A percentile compares a stretch with the other conserved stretches of the same genome.
Conservation (phyloP, 257 asterid genomes). For the Lycium ferocissimum region DNA sequence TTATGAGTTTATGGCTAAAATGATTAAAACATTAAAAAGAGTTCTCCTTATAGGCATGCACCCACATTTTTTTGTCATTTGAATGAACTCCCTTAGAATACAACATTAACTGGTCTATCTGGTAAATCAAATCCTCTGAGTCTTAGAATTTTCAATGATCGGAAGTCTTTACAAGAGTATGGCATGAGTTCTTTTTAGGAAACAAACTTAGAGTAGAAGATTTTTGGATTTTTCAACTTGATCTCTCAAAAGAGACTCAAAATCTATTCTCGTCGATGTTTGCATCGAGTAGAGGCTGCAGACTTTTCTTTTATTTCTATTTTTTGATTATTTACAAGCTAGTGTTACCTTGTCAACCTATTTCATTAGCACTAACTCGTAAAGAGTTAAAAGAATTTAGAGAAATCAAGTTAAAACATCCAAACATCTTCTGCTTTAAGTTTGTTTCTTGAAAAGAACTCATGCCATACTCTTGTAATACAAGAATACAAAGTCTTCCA, state of each 20-base stretch:
- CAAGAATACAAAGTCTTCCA: too few relatives aligned
- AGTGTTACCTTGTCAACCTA: too few relatives aligned
- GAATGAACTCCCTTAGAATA: neutral
- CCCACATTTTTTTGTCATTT: neutral
- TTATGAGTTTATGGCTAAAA: neutral
- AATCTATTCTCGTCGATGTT: neutral
- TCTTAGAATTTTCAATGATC: neutral
- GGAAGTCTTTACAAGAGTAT: neutral
- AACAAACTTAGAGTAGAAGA: conserved; percentile 33
- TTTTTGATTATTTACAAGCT: too few relatives aligned
- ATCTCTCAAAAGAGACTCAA: neutral
- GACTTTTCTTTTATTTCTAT: too few relatives aligned
- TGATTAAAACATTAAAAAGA: neutral
- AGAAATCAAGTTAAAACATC: too few relatives aligned
- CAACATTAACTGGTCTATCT: conserved; percentile 34
- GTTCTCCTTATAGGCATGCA: neutral
- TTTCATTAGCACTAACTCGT: too few relatives aligned
- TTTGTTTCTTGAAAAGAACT: too few relatives aligned
- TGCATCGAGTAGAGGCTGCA: neutral
- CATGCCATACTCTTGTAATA: too few relatives aligned
- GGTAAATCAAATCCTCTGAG: conserved; percentile 13
- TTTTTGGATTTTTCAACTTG: conserved; percentile 29
- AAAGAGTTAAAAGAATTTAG: too few relatives aligned
- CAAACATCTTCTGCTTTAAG: too few relatives aligned
- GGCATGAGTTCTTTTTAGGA: conserved; percentile 13